phyloP scores from a whole-genome alignment of 2,329 filamentous ascomycete genomes.

The Sporothrix curviconia region DNA sequence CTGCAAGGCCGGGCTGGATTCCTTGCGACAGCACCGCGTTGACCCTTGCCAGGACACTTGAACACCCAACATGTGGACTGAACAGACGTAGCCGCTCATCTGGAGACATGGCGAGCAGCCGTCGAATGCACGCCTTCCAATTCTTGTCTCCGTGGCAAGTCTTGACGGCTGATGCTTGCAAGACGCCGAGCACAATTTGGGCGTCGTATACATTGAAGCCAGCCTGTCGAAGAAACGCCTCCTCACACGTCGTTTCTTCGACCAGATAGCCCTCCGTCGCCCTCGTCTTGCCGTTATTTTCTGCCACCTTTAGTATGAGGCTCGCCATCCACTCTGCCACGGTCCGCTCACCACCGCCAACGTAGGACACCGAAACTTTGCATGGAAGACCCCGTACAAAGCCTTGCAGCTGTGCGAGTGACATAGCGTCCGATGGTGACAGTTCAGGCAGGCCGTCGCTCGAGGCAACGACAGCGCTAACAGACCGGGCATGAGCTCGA shows the following conservation, averaged over 20 bases:
- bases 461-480: conserved; percentile 22
- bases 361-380: conserved; percentile 37
- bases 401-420: conserved; percentile 43
- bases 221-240: conserved; percentile 56
- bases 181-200: conserved; percentile 50
- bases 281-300: conserved; percentile 29
- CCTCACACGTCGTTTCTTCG: conserved; percentile 59
- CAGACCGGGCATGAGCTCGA: conserved; percentile 31
- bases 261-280: conserved; percentile 31
- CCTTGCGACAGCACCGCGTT: conserved; percentile 19
- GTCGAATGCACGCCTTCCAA: conserved; percentile 36
- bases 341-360: conserved; percentile 44
- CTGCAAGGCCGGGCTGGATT: background rate
- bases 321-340: conserved; percentile 50
- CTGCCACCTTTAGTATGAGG: conserved; percentile 34
- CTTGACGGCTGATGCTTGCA: conserved; percentile 24
- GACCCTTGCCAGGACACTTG: conserved; percentile 45
- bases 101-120: conserved; percentile 51
- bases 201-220: conserved; percentile 69
- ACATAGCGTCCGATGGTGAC: conserved; percentile 35
- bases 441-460: conserved; percentile 29
- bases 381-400: conserved; percentile 39
- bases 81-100: conserved; percentile 46
- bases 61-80: conserved; percentile 46
- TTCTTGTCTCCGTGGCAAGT: background rate